Conservation (phyloP, 352 stramenopile species). For the Phytophthora sojae region DNA sequence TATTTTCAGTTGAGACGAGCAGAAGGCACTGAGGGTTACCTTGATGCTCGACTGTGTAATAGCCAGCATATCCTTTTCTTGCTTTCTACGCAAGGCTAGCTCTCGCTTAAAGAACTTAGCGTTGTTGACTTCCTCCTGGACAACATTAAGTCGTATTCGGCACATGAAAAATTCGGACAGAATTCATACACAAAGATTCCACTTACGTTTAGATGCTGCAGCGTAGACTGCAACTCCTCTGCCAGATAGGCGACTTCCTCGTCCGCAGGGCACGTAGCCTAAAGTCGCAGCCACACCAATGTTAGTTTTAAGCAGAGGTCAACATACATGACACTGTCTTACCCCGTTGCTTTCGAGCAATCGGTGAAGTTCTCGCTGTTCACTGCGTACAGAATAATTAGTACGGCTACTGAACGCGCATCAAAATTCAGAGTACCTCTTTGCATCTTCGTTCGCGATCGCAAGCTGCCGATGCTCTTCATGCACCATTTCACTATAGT, state of each 20-base stretch:
- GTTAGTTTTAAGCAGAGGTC: not conserved
- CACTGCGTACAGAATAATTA: constrained; percentile 12
- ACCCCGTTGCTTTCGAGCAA: constrained; percentile 39
- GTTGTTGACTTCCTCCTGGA: constrained; percentile 30
- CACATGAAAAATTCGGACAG: not conserved
- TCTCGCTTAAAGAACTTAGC: constrained; percentile 44
- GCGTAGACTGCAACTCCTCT: constrained; percentile 27
- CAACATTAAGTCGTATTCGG: not conserved
- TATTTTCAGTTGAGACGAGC: constrained; percentile 3
- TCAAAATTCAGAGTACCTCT: constrained; percentile 15
- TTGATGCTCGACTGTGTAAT: constrained; percentile 48
- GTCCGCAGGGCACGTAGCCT: constrained; percentile 46
- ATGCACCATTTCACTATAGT: constrained; percentile 36
- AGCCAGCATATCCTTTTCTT: constrained; percentile 42
- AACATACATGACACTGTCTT: not conserved
- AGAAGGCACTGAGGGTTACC: constrained; percentile 17
- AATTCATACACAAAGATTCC: not conserved
- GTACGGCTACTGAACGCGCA: not conserved
- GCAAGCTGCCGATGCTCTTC: constrained; percentile 40
- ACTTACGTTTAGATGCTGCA: constrained; percentile 42
- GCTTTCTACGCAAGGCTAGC: constrained; percentile 38
- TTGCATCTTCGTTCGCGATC: constrained; percentile 38
- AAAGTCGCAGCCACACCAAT: not conserved
- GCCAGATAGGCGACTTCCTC: constrained; percentile 32
- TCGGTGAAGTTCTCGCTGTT: constrained; percentile 34